phyloP scores from a whole-genome alignment of 2,329 filamentous ascomycete genomes.

The Aaosphaeria pasadenensis region DNA sequence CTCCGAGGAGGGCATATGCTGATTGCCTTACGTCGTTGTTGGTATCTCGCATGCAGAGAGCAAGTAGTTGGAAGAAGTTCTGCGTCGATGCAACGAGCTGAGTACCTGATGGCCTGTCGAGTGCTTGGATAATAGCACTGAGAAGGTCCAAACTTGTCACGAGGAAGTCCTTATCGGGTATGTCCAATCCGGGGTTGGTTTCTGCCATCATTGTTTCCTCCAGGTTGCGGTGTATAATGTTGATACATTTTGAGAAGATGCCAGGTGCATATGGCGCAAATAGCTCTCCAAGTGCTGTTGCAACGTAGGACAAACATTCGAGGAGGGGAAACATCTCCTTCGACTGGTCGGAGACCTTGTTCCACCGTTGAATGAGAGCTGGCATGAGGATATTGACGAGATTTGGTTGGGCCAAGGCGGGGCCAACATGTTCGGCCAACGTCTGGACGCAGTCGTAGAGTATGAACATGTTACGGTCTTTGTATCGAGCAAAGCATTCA shows the following conservation, averaged over 20 bases:
- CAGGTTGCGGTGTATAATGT: conserved; percentile 87
- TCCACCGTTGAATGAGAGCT: conserved; percentile 83
- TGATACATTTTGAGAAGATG: conserved; percentile 84
- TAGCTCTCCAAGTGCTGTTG: conserved; percentile 74
- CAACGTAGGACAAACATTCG: conserved; percentile 95
- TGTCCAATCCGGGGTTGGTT: conserved; percentile 66
- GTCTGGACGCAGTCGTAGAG: conserved; percentile 98
- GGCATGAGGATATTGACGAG: conserved; percentile 90
- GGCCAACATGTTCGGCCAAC: conserved; percentile 84
- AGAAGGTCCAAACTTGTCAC: conserved; percentile 92
- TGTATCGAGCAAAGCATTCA: conserved; percentile 88
- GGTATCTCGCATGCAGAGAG: conserved; percentile 87
- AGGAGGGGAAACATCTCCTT: conserved; percentile 90
- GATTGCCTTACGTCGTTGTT: conserved; percentile 94
- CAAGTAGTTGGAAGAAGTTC: conserved; percentile 84
- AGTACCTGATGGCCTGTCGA: conserved; percentile 70
- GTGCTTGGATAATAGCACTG: conserved; percentile 88
- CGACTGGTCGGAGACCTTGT: conserved; percentile 81
- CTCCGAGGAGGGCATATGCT: conserved; percentile 88
- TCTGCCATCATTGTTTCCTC: conserved; percentile 72
- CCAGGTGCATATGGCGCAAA: conserved; percentile 84
- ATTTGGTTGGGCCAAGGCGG: conserved; percentile 73
- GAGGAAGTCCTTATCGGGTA: conserved; percentile 93
- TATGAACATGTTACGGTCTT: conserved; percentile 98
- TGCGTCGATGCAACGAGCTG: conserved; percentile 73